Percentiles rank a stretch among this genome's conserved stretches.
These are phyloP conservation scores for Rhodofomes roseus DNA, from an alignment of 1,284 basidiomycete species.

Conservation along the genomic window DNA sequence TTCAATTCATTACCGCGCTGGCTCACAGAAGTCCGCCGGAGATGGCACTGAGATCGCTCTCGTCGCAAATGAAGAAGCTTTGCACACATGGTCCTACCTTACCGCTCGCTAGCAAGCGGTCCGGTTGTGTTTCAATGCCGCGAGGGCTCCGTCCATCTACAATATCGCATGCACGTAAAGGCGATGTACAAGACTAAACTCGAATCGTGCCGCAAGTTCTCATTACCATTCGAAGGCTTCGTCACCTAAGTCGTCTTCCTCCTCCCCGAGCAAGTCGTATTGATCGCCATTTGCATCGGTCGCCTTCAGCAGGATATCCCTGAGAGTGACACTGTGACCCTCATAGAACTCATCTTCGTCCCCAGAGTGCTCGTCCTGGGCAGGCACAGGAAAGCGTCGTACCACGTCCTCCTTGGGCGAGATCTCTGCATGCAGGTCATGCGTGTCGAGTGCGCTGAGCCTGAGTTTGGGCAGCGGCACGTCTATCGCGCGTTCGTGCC, in stretches of 20 bases:
- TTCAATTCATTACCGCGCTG: background rate
- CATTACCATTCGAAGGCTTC: slow-evolving; percentile 18
- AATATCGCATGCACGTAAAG: too few species aligned
- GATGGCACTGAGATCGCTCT: background rate
- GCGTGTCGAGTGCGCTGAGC: background rate
- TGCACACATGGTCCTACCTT: background rate
- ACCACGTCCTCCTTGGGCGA: slow-evolving; percentile 6
- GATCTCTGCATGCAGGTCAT: slow-evolving; percentile 3
- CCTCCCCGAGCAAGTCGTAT: slow-evolving; percentile 14
- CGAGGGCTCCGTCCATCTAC: too few species aligned
- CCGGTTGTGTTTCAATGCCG: too few species aligned
- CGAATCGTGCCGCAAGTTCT: too few species aligned
- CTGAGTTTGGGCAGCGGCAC: slow-evolving; percentile 8
- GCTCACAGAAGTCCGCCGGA: background rate
- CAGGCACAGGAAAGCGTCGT: slow-evolving; percentile 7
- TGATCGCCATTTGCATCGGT: slow-evolving; percentile 13
- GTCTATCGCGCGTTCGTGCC: slow-evolving; percentile 7
- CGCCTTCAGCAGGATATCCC: slow-evolving; percentile 23
- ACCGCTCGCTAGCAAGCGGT: too few species aligned
- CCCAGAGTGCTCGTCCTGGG: slow-evolving; percentile 3
- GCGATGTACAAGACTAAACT: too few species aligned
- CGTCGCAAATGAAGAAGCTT: background rate
- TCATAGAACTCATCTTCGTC: slow-evolving; percentile 16
- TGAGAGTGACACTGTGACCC: slow-evolving; percentile 23
- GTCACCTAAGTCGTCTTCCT: slow-evolving; percentile 14